These are phyloP conservation scores for Cryphonectria parasitica DNA, from an alignment of 2,329 filamentous ascomycete species.

Conservation along the genomic window DNA sequence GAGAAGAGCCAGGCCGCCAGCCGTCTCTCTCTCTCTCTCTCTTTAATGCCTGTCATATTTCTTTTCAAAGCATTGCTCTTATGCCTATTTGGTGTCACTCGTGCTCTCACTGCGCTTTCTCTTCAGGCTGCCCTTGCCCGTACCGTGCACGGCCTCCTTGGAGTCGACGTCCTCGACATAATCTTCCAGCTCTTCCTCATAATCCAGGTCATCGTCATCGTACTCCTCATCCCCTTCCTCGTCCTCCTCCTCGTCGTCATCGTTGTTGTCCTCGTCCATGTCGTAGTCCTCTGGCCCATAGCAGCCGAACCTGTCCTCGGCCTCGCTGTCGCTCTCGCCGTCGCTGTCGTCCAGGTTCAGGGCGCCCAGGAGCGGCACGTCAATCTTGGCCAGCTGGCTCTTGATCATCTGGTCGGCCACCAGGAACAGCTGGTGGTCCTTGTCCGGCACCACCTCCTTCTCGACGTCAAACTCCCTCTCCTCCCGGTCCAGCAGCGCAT, in stretches of 20 bases:
- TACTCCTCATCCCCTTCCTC: slow-evolving; percentile 17
- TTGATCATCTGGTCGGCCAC: slow-evolving; percentile 53
- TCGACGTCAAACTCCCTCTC: slow-evolving; percentile 49
- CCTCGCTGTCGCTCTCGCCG: slow-evolving; percentile 45
- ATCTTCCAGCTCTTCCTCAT: slow-evolving; percentile 36
- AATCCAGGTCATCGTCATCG: slow-evolving; percentile 35
- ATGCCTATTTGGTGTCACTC: slow-evolving; percentile 17
- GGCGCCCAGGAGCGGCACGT: slow-evolving; percentile 50
- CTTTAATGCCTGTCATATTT: neutral
- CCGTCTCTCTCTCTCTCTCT: too few species aligned
- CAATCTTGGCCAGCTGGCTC: slow-evolving; percentile 50
- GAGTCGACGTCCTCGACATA: slow-evolving; percentile 34
- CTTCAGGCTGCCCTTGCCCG: slow-evolving; percentile 29
- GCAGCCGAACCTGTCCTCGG: slow-evolving; percentile 36
- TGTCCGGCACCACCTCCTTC: slow-evolving; percentile 43
- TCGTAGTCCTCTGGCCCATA: slow-evolving; percentile 35
- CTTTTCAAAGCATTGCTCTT: neutral
- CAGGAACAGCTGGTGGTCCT: slow-evolving; percentile 48
- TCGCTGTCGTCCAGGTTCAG: slow-evolving; percentile 50
- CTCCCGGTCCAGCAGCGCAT: slow-evolving; percentile 41
- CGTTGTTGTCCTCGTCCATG: slow-evolving; percentile 32
- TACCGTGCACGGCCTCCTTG: slow-evolving; percentile 31
- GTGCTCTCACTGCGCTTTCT: slow-evolving; percentile 28
- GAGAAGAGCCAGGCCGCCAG: too few species aligned
- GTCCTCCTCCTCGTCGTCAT: slow-evolving; percentile 32